Conservation (phyloP, 345 rosid species). For the Boechera retrofracta region DNA sequence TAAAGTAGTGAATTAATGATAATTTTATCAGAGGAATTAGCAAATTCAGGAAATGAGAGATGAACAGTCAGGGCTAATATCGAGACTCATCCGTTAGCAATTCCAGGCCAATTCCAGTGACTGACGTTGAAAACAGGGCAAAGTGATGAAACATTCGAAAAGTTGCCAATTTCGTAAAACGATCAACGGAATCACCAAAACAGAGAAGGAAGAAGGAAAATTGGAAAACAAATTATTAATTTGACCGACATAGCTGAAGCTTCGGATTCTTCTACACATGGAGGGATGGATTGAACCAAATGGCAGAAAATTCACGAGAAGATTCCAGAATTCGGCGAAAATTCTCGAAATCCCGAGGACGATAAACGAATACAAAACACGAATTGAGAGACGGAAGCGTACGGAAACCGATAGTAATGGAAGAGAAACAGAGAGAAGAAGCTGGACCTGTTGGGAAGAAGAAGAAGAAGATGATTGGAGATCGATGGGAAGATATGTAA, state of each 20-base stretch:
- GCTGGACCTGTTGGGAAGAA: slow-evolving; percentile 5
- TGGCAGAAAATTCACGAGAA: neutral
- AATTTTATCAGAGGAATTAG: neutral
- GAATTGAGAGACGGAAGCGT: neutral
- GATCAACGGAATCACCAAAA: neutral
- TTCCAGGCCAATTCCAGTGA: neutral
- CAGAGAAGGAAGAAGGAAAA: too few relatives aligned
- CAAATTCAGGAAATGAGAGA: neutral
- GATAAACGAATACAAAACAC: neutral
- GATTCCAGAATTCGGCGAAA: neutral
- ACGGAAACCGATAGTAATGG: neutral
- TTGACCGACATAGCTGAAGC: neutral
- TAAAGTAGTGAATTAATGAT: neutral
- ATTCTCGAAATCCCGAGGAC: neutral
- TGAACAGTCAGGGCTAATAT: neutral
- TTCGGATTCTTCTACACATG: neutral
- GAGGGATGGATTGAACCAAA: neutral
- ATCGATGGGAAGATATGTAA: neutral
- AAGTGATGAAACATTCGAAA: neutral
- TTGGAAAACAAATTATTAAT: too few relatives aligned
- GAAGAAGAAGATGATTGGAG: slow-evolving; percentile 8
- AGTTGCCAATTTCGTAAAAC: neutral
- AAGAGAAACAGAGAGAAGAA: slow-evolving; percentile 2
- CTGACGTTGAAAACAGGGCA: neutral
- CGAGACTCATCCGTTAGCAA: neutral